Percentiles rank a stretch among this genome's conserved stretches.
phyloP scores from a whole-genome alignment of 306 rosid species.

The Gynostemma pentaphyllum region DNA sequence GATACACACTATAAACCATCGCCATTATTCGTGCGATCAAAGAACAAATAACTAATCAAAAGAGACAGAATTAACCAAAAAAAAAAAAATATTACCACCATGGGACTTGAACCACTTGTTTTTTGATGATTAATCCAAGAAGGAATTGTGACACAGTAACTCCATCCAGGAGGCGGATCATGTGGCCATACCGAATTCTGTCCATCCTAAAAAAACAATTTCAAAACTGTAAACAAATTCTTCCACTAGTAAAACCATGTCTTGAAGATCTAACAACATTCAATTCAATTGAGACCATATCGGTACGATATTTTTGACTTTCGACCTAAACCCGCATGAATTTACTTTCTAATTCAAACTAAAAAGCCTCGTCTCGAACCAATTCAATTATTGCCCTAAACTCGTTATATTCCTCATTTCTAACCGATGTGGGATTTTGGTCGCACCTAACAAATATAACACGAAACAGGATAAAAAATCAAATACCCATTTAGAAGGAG shows the following conservation, averaged over 20 bases:
- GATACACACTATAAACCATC: background rate
- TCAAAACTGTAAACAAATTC: background rate
- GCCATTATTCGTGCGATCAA: background rate
- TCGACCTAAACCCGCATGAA: no score
- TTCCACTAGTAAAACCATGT: background rate
- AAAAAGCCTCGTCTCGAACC: no score
- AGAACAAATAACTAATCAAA: background rate
- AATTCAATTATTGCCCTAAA: no score
- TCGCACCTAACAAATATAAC: no score
- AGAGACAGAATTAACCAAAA: background rate
- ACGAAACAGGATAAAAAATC: background rate
- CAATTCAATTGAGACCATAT: background rate
- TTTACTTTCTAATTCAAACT: no score
- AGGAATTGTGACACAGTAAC: slow-evolving; percentile 64
- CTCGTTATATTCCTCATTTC: no score
- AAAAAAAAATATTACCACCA: slow-evolving; percentile 35
- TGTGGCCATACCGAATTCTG: slow-evolving; percentile 61
- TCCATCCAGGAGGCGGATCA: slow-evolving; percentile 60
- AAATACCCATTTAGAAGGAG: slow-evolving; percentile 66
- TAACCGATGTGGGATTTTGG: no score
- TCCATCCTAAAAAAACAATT: slow-evolving; percentile 32
- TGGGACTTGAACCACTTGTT: slow-evolving; percentile 49
- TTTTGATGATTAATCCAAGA: slow-evolving; percentile 53
- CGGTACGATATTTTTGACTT: no score
- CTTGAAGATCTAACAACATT: no score